Base-by-base conservation (phyloP, 78 protist genomes). In the Dictyostelium intermedium region DNA sequence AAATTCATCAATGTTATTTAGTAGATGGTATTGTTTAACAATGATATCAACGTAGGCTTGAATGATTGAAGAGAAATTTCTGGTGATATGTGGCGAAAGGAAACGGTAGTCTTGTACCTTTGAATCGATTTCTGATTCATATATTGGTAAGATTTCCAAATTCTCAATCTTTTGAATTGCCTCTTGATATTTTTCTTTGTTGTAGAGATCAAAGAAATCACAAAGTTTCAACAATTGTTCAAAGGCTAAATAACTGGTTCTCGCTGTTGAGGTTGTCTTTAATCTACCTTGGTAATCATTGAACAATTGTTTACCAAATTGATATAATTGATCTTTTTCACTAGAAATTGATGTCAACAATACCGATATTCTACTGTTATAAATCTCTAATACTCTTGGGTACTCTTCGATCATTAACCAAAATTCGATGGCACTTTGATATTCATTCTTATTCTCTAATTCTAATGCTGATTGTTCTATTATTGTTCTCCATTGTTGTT, bases 401-500 rank as follows among this genome's bases (percentile, higher is more conserved):
- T 80, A 80, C 14, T 89, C 87, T 80, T 89, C 87, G 27, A 69
- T 60, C 30, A 89, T 10, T 41, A 89, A 66, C 94, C 94, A 89
- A 47, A 79, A 80, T 6, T 34, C 79, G 11, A 89, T 89, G 11
- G 94, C 78, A 30, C 56, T 13, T 69, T 47, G 80, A 60, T 66
- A 61, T 10, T 89, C 77, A 35, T 56, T 80, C 34, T 70, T 78
- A 34, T 27, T 61, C 18, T 89, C 87, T 7, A 70, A 61, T 39
- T 72, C 61, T 0, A 89, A 14, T 13, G 94, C 94, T 1, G 94
- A 76, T 18, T 89, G 85, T 30, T 78, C 81, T 6, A 89, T 89
- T 27, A 89, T 89, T 0, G 69, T 23, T 37, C 80, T 50, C 94
- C 94, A 89, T 50, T 89, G 79, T n/a, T 89, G 70, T 63, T 80